Conservation (phyloP, 164 flowering plant genomes). For the Piper betle region DNA sequence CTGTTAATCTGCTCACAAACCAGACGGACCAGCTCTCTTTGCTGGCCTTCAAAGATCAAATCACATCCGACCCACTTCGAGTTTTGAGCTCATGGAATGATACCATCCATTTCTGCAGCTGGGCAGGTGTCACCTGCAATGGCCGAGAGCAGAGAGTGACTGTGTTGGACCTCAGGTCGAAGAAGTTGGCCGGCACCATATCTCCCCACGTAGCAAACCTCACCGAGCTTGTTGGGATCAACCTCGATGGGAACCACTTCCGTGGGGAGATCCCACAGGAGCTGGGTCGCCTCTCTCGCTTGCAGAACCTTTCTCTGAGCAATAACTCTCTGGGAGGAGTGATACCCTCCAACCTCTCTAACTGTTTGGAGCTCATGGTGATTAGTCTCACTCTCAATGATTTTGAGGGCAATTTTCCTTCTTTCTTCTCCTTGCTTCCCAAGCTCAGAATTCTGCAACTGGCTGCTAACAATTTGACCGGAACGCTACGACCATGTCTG, state of each 20-base stretch:
- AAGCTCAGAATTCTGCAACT: constrained; percentile 18
- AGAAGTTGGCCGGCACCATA: constrained; percentile 15
- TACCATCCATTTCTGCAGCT: constrained; percentile 10
- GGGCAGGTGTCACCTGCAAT: constrained; percentile 19
- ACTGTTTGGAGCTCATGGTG: constrained; percentile 9
- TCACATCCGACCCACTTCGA: constrained; percentile 10
- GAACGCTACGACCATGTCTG: constrained; percentile 25
- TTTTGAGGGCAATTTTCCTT: constrained; percentile 27
- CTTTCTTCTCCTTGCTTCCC: constrained; percentile 14
- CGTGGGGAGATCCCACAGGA: constrained; percentile 20
- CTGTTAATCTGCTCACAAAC: neutral
- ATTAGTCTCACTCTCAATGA: constrained; percentile 19
- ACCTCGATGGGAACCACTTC: constrained; percentile 24
- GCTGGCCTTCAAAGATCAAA: constrained; percentile 8
- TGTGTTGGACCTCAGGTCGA: constrained; percentile 16
- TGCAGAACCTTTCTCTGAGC: constrained; percentile 22
- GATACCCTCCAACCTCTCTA: constrained; percentile 19
- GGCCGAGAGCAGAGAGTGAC: constrained; percentile 11
- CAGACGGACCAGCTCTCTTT: constrained; percentile 9
- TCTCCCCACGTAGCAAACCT: constrained; percentile 34
- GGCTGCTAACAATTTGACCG: constrained; percentile 17
- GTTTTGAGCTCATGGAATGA: constrained; percentile 13
- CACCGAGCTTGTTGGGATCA: constrained; percentile 22
- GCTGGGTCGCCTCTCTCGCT: constrained; percentile 17
- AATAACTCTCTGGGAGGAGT: constrained; percentile 21